These are phyloP conservation scores for Mollisiaceae sp. DNA, from an alignment of 2,329 filamentous ascomycete genomes.

Conservation along the genomic window DNA sequence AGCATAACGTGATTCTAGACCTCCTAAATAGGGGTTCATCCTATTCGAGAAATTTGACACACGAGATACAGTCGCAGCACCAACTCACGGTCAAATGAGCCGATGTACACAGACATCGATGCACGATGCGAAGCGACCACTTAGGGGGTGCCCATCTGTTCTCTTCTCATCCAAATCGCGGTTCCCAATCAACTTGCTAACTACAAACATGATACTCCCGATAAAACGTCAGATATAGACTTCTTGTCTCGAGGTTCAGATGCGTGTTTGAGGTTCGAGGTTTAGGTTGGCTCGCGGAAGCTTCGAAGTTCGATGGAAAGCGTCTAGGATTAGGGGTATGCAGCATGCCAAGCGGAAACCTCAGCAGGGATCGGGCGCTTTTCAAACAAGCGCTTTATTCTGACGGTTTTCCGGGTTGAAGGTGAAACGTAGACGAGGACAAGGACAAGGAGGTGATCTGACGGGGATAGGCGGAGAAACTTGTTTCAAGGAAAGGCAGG, in stretches of 20 bases:
- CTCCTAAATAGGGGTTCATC: background rate
- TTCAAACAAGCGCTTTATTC: constrained; percentile 10
- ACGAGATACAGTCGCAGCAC: background rate
- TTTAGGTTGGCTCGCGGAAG: background rate
- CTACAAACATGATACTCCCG: background rate
- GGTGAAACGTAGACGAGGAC: background rate
- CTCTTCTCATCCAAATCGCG: background rate
- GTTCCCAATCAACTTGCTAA: background rate
- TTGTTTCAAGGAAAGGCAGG: background rate
- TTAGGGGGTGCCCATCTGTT: background rate
- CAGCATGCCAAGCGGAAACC: constrained; percentile 19
- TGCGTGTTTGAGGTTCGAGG: constrained; percentile 10
- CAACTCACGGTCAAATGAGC: background rate
- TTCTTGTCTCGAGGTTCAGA: background rate
- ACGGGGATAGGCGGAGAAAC: constrained; percentile 1
- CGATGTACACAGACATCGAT: background rate
- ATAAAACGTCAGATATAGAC: constrained; percentile 6
- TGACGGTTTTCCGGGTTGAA: background rate
- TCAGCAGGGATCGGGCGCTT: constrained; percentile 11
- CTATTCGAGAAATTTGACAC: background rate
- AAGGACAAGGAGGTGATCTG: background rate
- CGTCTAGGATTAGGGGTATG: background rate
- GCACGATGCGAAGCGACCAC: background rate
- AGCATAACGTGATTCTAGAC: background rate
- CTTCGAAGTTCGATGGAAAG: background rate